These are phyloP conservation scores for Vaccinium darrowii DNA, from an alignment of 148 eudicot genomes.

Conservation along the genomic window DNA sequence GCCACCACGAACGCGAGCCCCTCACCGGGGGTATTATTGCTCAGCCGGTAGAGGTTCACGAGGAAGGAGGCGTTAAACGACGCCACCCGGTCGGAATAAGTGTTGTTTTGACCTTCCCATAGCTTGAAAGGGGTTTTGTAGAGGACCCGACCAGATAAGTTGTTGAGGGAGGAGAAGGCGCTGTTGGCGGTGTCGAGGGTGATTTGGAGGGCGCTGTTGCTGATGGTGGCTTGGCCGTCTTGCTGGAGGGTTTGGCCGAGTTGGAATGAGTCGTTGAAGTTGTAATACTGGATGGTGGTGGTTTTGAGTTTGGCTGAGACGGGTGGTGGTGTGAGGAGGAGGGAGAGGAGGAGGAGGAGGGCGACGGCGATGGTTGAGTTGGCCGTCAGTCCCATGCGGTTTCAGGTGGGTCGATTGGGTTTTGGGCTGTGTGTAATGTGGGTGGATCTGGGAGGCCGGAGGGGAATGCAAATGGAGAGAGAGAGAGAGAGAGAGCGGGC, in stretches of 20 bases:
- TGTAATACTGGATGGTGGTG: background rate
- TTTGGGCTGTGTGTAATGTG: background rate
- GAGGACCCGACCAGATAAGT: constrained; percentile 51
- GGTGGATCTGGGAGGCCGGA: no score
- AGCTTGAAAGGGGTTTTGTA: constrained; percentile 32
- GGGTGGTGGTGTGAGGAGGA: background rate
- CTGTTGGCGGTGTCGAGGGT: constrained; percentile 61
- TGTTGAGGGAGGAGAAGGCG: constrained; percentile 24
- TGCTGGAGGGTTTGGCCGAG: background rate
- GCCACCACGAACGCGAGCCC: constrained; percentile 66
- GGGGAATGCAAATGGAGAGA: background rate
- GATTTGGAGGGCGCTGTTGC: constrained; percentile 58
- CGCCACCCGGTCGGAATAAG: constrained; percentile 21
- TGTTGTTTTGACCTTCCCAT: constrained; percentile 34
- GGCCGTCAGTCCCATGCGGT: background rate
- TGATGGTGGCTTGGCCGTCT: constrained; percentile 33
- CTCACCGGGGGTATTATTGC: constrained; percentile 37
- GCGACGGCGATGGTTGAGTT: constrained; percentile 1
- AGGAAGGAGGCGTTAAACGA: constrained; percentile 67
- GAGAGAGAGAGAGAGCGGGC: background rate
- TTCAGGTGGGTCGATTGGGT: background rate
- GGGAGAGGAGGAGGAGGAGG: constrained; percentile 7
- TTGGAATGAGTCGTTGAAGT: background rate
- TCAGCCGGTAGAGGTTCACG: constrained; percentile 36
- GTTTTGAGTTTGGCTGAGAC: constrained; percentile 15